Evolutionary conservation across 2,329 filamentous ascomycete genomes (phyloP), one percentile per base, ranked within the genome.

Genomic region (Parasarocladium wereldwijsianum): DNA sequence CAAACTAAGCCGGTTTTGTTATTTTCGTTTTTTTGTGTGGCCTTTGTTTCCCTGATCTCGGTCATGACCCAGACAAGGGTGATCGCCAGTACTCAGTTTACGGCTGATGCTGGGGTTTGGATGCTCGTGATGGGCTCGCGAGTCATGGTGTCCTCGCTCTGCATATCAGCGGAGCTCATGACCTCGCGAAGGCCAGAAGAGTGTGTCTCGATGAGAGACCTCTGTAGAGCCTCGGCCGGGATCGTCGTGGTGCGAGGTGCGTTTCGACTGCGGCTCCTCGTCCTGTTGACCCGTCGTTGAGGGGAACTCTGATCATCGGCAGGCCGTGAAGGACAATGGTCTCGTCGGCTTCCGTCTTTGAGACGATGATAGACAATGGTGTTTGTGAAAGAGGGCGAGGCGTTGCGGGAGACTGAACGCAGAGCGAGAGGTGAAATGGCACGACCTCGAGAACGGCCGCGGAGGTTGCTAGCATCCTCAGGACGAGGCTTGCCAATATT

Each of bases 391-490:
- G 47, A 38, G 4, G 51, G 50, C 5, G 53, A 55, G 3, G 51
- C 41, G 14, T 42, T 43, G 30, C 51, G 47, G 12, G 55, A 52
- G 32, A 45, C 36, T 20, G 33, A 41, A 7, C 36, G 29, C 6
- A 43, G 40, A 28, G 35, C 42, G 35, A 43, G 38, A 11, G 52
- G 55, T 4, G 55, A 58, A 9, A 49, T 46, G 11, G 55, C 55
- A 28, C 55, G 51, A 10, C 51, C 47, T 17, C 52, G 54, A 31
- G 55, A 57, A 23, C 55, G 51, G 24, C 55, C 55, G 31, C 55
- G 51, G 17, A 59, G 46, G 6, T 52, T 59, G 50, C 55, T 58
- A 12, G 55, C 56, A 30, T 58, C 55, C 18, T 58, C 54, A 5
- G 52, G 38, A 19, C 50, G 50, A 25, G 50, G 41, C 25, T 46